These are phyloP conservation scores for Copromyces sp. DNA, from an alignment of 495 filamentous ascomycete species.

Conservation along the genomic window DNA sequence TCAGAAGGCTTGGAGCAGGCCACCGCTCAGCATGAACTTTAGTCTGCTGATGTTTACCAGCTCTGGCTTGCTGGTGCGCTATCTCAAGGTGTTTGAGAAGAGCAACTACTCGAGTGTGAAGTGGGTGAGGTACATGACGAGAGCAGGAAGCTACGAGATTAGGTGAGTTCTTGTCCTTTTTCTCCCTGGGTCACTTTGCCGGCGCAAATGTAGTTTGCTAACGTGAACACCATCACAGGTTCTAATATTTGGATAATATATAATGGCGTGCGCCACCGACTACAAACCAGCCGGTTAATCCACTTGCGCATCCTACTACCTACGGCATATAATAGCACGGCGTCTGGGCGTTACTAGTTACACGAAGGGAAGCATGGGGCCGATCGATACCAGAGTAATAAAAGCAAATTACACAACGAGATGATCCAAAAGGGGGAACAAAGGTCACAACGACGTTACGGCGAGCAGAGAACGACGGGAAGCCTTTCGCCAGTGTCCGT, in stretches of 20 bases:
- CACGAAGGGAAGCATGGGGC: not conserved
- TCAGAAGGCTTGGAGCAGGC: constrained; percentile 94
- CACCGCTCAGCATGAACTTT: constrained; percentile 85
- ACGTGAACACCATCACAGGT: constrained; percentile 2
- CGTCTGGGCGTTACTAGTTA: constrained; percentile 7
- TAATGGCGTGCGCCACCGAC: not conserved
- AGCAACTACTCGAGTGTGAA: constrained; percentile 97
- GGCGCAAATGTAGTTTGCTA: not conserved
- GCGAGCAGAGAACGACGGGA: not conserved
- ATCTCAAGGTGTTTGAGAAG: constrained; percentile 99
- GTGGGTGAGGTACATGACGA: constrained; percentile 99
- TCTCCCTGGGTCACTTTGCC: not conserved
- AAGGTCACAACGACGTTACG: not conserved
- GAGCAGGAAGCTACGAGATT: constrained; percentile 77
- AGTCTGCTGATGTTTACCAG: constrained; percentile 96
- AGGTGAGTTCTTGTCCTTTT: constrained; percentile 33
- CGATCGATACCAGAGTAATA: not conserved
- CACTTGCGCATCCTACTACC: not conserved
- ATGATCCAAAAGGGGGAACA: not conserved
- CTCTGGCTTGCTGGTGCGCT: constrained; percentile 81
- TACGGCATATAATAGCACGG: constrained; percentile 8
- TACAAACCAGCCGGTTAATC: not conserved
- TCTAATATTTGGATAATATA: constrained; percentile 4
- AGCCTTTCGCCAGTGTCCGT: not conserved
- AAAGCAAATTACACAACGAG: not conserved